Evolutionary conservation across 164 flowering plant genomes (phyloP), one percentile per base, ranked within the genome.

Genomic region (Vitis riparia): DNA sequence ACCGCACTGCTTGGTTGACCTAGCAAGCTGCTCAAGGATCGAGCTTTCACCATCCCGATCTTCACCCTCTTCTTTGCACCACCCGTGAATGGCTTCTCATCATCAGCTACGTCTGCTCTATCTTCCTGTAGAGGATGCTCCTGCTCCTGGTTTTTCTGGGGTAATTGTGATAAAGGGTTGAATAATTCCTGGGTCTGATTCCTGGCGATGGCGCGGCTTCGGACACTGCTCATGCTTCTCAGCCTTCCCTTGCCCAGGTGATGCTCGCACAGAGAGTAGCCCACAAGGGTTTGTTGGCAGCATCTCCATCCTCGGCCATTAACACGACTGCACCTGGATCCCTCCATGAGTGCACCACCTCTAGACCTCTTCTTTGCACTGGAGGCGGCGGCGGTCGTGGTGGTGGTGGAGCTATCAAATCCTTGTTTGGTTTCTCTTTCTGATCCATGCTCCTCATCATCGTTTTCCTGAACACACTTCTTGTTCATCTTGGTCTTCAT

Each of bases 261-360:
- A 73, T 93, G 98, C 83, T 93, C 94, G 75, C 97, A 93, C 13
- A 91, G 85, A 15, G 97, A 86, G 61, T 91, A 93, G 6, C 98
- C 98, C 2, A 88, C 95, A 9, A 89, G 87, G 27, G 97, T 89
- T 32, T 80, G 92, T 51, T 93, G 97, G 62, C 90, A 85, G 68
- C 98, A 93, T 59, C 98, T 79, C 98, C 98, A 93, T 44, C 97
- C 97, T 63, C 97, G 75, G 11, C 97, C 98, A 62, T 93, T 91
- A 11, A 89, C 87, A 0, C 97, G 91, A 66, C 97, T 93, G 79
- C 97, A 93, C 83, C 96, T 78, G 29, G 96, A 93, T 14, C 96
- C 93, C 68, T 88, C 95, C 88, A 81, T 76, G 7, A 80, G 71
- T 23, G 78, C 82, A 53, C 76, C 75, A 10, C 84, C 85, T 51